Evolutionary conservation across 352 stramenopile species (phyloP).

Genomic region (Globisporangium nodosum): DNA sequence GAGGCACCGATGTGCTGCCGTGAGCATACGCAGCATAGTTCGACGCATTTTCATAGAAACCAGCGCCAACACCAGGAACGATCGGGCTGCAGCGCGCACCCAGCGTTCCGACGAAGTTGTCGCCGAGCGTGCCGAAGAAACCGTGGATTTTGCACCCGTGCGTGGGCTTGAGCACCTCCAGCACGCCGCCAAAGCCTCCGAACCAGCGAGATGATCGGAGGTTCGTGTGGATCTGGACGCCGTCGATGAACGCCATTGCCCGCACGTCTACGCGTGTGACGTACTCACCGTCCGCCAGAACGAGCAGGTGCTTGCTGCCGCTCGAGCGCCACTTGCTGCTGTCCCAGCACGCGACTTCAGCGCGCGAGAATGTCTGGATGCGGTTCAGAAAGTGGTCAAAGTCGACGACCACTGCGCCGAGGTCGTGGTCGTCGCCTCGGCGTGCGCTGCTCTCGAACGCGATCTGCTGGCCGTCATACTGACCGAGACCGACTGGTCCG

Average conservation of each 20-base stretch:
- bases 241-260: conserved; percentile 60
- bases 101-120: conserved; percentile 42
- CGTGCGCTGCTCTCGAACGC: conserved; percentile 16
- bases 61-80: background rate
- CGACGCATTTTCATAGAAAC: background rate
- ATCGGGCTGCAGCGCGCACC: conserved; percentile 30
- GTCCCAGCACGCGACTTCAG: conserved; percentile 15
- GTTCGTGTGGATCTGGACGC: conserved; percentile 62
- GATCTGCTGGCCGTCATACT: conserved; percentile 36
- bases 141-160: conserved; percentile 35
- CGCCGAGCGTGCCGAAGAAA: conserved; percentile 49
- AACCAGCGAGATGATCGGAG: conserved; percentile 50
- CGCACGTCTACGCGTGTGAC: conserved; percentile 48
- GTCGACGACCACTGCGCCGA: conserved; percentile 42
- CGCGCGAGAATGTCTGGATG: conserved; percentile 32
- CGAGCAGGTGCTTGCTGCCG: conserved; percentile 32
- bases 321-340: conserved; percentile 16
- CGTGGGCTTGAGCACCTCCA: conserved; percentile 34
- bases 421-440: conserved; percentile 3
- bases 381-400: conserved; percentile 36
- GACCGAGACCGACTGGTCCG: conserved; percentile 37
- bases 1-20: background rate
- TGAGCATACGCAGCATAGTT: background rate
- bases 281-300: conserved; percentile 39
- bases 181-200: conserved; percentile 41